Evolutionary conservation across 1,284 basidiomycete species (phyloP), one percentile per base, ranked within the genome.

Genomic region (Peniophora sp.): DNA sequence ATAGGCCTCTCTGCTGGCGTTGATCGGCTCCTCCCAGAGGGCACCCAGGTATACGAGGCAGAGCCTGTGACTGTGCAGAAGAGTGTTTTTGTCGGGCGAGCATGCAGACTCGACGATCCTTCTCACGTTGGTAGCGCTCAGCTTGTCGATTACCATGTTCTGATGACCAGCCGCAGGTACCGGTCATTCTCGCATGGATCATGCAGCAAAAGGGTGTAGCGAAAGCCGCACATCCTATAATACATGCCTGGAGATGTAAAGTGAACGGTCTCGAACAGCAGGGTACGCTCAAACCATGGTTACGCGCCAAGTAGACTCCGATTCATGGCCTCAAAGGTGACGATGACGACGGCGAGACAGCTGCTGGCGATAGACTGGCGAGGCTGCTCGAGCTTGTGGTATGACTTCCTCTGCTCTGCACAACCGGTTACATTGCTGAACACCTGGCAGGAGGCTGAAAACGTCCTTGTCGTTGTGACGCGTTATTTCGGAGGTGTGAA

Each of bases 381-480:
- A n/a, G 19, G n/a, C 38, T 41, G 5, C 19, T 41, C n/a, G 38
- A 20, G n/a, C 16, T 41, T 5, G 16, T 41, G 38, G 38, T 41
- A 41, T 41, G 5, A 16, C 27, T 12, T n/a, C 19, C 6, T 20
- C 19, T 41, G 5, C 16, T 8, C 6, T n/a, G 5, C 16, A 41
- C 16, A 8, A n/a, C 38, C 19, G 16, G 38, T 16, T 41, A 17
- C n/a, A 8, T 8, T 8, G 38, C n/a, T 20, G n/a, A n/a, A 17
- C n/a, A 6, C 38, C 8, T 41, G 5, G 8, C 16, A 41, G 38
- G 38, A 20, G 8, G 38, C 19, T 16, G 19, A 41, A 52, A 83
- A 92, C 59, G 87, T 93, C 12, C 72, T 95, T 8, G 85, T 95
- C 14, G 72, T 93, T 23, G 92, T 94, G 9, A 87, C 86, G 3